A percentile compares a stretch with the other conserved stretches of the same genome.
Evolutionary conservation across 164 flowering plant genomes (phyloP).

Genomic region (Magnolia officinalis): DNA sequence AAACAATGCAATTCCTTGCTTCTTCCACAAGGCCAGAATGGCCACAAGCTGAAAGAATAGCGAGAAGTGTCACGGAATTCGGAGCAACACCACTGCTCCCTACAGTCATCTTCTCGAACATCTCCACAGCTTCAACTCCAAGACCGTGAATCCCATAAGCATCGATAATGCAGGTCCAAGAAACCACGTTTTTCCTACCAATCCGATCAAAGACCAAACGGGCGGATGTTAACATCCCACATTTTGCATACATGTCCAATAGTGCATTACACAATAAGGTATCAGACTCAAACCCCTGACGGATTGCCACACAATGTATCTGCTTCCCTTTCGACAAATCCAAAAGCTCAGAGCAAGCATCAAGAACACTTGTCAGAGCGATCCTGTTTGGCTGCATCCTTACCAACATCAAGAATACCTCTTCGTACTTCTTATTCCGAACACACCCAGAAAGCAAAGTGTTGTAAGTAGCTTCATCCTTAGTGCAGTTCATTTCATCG

Average conservation of each 20-base stretch:
- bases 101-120: slow-evolving; percentile 39
- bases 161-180: slow-evolving; percentile 54
- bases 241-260: slow-evolving; percentile 54
- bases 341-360: slow-evolving; percentile 47
- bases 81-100: slow-evolving; percentile 26
- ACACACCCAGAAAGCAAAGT: slow-evolving; percentile 47
- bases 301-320: slow-evolving; percentile 43
- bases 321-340: slow-evolving; percentile 46
- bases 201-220: slow-evolving; percentile 32
- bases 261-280: slow-evolving; percentile 45
- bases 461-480: slow-evolving; percentile 42
- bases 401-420: slow-evolving; percentile 32
- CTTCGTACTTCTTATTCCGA: slow-evolving; percentile 30
- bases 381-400: slow-evolving; percentile 39
- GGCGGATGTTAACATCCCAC: slow-evolving; percentile 35
- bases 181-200: slow-evolving; percentile 30
- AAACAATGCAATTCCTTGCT: slow-evolving; percentile 33
- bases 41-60: slow-evolving; percentile 56
- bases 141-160: slow-evolving; percentile 46
- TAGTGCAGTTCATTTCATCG: slow-evolving; percentile 15
- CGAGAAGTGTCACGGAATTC: slow-evolving; percentile 46
- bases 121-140: slow-evolving; percentile 42
- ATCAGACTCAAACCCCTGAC: slow-evolving; percentile 32
- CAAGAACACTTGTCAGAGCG: slow-evolving; percentile 43
- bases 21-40: slow-evolving; percentile 51